Conservation (phyloP, 768 basidiomycete species). For the Hypholoma sublateritium region DNA sequence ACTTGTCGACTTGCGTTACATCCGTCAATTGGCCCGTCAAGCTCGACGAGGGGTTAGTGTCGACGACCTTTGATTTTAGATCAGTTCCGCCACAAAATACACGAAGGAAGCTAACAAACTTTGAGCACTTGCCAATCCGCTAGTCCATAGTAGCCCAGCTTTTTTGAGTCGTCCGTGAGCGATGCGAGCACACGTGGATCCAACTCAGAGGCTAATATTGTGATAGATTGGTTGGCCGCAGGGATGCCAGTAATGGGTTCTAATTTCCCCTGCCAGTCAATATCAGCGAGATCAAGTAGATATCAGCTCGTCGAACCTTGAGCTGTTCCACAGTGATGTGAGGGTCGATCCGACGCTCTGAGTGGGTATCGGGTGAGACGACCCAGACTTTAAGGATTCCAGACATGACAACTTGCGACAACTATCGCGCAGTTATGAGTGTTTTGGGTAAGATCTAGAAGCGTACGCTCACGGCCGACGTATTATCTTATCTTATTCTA, state of each 20-base stretch:
- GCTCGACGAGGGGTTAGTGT: constrained; percentile 73
- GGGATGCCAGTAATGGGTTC: constrained; percentile 93
- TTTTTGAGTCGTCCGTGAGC: constrained; percentile 66
- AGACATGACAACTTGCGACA: constrained; percentile 25
- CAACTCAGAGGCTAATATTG: constrained; percentile 58
- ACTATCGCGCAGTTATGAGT: not conserved
- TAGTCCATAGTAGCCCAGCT: constrained; percentile 74
- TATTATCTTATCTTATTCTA: too few relatives aligned
- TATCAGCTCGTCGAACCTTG: constrained; percentile 56
- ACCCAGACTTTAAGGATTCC: constrained; percentile 68
- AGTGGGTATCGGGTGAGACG: constrained; percentile 83
- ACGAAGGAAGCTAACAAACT: constrained; percentile 40
- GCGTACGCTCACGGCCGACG: too few relatives aligned
- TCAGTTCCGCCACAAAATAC: not conserved
- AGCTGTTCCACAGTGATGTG: constrained; percentile 74
- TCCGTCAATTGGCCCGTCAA: constrained; percentile 86
- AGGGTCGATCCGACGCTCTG: constrained; percentile 83
- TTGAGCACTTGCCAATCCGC: constrained; percentile 79
- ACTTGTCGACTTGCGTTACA: constrained; percentile 86
- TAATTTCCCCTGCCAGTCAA: constrained; percentile 61
- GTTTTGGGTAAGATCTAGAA: not conserved
- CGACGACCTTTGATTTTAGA: constrained; percentile 51
- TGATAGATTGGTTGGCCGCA: constrained; percentile 65
- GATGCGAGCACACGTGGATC: constrained; percentile 48
- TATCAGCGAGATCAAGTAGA: constrained; percentile 9